These are phyloP conservation scores for Rozella allomycis DNA, from an alignment of 371 early-diverging fungal species.

Conservation along the genomic window DNA sequence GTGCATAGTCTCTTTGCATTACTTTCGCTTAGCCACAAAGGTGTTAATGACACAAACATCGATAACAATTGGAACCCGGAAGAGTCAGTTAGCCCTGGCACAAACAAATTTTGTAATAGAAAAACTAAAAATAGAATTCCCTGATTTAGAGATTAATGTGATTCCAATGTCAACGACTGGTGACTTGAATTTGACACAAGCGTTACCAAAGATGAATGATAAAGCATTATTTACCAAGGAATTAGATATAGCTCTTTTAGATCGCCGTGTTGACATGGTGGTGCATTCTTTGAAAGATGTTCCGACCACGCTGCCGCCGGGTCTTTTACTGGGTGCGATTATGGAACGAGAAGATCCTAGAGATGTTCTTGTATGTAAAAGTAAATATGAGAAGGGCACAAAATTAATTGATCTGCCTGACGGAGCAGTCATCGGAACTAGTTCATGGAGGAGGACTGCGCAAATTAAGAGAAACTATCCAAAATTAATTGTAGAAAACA, in stretches of 20 bases:
- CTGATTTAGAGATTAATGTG: conserved; percentile 26
- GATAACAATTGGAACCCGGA: conserved; percentile 72
- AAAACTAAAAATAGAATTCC: conserved; percentile 26
- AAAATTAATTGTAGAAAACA: conserved; percentile 47
- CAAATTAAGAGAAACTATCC: conserved; percentile 63
- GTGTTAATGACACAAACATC: no score
- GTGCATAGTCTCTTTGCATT: no score
- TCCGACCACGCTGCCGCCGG: conserved; percentile 61
- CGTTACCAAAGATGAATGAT: conserved; percentile 72
- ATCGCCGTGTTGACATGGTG: conserved; percentile 53
- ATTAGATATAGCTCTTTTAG: conserved; percentile 53
- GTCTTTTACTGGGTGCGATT: conserved; percentile 64
- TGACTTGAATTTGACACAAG: conserved; percentile 60
- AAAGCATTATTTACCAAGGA: conserved; percentile 87
- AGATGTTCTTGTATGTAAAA: conserved; percentile 51
- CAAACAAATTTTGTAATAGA: conserved; percentile 56
- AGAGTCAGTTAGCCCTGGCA: conserved; percentile 71
- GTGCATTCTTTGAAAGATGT: conserved; percentile 89
- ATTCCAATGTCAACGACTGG: conserved; percentile 61
- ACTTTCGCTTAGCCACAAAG: no score
- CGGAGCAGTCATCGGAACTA: conserved; percentile 71
- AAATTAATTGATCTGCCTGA: conserved; percentile 38
- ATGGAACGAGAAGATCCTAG: conserved; percentile 62
- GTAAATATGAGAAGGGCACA: conserved; percentile 7
- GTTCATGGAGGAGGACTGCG: conserved; percentile 68